A percentile compares a stretch with the other conserved stretches of the same genome.
Evolutionary conservation across 805 yeast species (phyloP).

Genomic region (Candida dajiaensis): DNA sequence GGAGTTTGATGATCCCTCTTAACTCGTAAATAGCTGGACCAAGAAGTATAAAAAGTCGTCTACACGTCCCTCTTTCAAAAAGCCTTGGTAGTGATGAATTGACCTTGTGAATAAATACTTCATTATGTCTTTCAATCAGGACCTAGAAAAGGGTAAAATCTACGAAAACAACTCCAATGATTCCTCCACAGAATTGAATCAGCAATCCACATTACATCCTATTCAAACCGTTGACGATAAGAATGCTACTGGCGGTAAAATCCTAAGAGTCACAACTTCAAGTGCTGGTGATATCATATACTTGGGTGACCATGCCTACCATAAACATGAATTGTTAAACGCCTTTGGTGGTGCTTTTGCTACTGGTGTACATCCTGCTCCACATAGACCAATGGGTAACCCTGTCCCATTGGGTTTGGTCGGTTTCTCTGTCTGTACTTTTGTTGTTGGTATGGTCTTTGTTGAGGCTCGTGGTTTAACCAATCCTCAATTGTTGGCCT

Average conservation of each 20-base stretch:
- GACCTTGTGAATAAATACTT: no score
- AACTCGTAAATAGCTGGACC: no score
- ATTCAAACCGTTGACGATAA: not conserved
- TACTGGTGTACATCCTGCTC: slow-evolving; percentile 4
- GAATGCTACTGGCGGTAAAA: not conserved
- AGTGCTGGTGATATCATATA: slow-evolving; percentile 33
- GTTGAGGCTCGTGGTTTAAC: slow-evolving; percentile 42
- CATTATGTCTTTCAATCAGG: not conserved
- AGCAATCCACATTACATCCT: not conserved
- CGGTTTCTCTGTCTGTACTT: slow-evolving; percentile 41
- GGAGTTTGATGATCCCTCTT: no score
- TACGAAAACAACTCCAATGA: not conserved
- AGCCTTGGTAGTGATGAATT: no score
- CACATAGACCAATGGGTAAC: slow-evolving; percentile 21
- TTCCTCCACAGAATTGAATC: not conserved
- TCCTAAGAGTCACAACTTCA: slow-evolving; percentile 24
- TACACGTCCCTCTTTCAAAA: no score
- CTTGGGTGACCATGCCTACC: slow-evolving; percentile 18
- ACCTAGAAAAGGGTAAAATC: not conserved
- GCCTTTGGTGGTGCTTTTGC: slow-evolving; percentile 8
- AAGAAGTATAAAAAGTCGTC: no score
- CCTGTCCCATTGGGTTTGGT: slow-evolving; percentile 52
- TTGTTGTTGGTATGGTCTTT: slow-evolving; percentile 41
- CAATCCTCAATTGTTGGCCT: slow-evolving; percentile 37
- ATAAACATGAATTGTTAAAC: slow-evolving; percentile 4